Conservation (phyloP, 2,329 filamentous ascomycete genomes). For the Pseudocercospora macadamiae region DNA sequence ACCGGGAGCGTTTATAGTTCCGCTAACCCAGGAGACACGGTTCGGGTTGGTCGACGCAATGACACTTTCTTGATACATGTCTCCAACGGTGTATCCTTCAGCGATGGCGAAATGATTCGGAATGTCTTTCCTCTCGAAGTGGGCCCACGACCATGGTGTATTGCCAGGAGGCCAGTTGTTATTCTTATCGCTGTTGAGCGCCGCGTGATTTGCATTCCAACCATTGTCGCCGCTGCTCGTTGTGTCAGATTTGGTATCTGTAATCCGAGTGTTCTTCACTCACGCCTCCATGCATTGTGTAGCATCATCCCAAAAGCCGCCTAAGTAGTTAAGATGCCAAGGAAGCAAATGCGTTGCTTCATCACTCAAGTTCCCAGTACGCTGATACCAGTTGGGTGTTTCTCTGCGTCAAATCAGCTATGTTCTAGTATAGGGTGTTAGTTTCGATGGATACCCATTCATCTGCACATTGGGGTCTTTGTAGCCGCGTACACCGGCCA, state of each 20-base stretch:
- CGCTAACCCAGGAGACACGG: slow-evolving; percentile 55
- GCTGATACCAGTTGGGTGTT: slow-evolving; percentile 50
- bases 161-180: slow-evolving; percentile 59
- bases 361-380: slow-evolving; percentile 46
- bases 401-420: slow-evolving; percentile 1
- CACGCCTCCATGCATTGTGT: slow-evolving; percentile 62
- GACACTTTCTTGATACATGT: slow-evolving; percentile 60
- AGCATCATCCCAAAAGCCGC: slow-evolving; percentile 52
- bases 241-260: slow-evolving; percentile 54
- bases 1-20: slow-evolving; percentile 55
- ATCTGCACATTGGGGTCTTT: slow-evolving; percentile 54
- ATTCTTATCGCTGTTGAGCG: slow-evolving; percentile 59
- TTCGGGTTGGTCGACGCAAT: slow-evolving; percentile 59
- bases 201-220: slow-evolving; percentile 56
- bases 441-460: slow-evolving; percentile 10
- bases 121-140: slow-evolving; percentile 56
- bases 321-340: slow-evolving; percentile 59
- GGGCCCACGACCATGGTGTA: slow-evolving; percentile 57
- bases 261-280: slow-evolving; percentile 46
- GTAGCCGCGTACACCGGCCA: slow-evolving; percentile 35
- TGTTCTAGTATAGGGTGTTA: neutral
- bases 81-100: slow-evolving; percentile 58
- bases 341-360: slow-evolving; percentile 52
- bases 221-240: slow-evolving; percentile 57
- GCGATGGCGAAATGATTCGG: slow-evolving; percentile 59